These are phyloP conservation scores for Auxenochlorella pyrenoidosa DNA, from an alignment of 139 green algal species.

Conservation along the genomic window DNA sequence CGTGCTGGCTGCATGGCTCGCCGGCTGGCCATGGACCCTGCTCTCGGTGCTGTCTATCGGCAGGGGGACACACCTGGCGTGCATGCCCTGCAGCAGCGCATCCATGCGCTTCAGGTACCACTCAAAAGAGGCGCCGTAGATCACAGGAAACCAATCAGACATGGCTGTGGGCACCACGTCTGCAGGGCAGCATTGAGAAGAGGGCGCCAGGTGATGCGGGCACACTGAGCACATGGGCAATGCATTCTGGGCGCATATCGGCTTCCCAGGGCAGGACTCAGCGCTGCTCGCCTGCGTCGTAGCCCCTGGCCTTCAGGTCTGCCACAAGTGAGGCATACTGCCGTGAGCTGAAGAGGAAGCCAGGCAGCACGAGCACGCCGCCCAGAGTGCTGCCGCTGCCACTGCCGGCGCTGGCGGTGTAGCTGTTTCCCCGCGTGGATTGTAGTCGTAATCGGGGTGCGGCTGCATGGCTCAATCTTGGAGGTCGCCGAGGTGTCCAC, in stretches of 20 bases:
- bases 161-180: conserved; percentile 21
- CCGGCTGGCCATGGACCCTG: too few relatives aligned
- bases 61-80: background rate
- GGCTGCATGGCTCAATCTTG: too few relatives aligned
- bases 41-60: background rate
- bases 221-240: background rate
- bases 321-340: conserved; percentile 14
- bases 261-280: background rate
- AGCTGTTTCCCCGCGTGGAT: background rate
- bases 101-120: conserved; percentile 41
- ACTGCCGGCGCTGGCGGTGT: background rate
- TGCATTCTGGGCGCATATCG: background rate
- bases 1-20: too few relatives aligned
- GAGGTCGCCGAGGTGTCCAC: too few relatives aligned
- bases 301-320: conserved; percentile 2
- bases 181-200: background rate
- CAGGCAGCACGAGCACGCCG: conserved; percentile 32
- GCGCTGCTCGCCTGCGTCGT: background rate
- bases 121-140: background rate
- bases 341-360: conserved; percentile 27
- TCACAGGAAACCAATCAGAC: conserved; percentile 17
- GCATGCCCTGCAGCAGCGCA: background rate
- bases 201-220: background rate
- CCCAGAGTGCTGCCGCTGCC: background rate
- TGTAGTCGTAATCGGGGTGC: background rate